Base-by-base conservation (phyloP, 2,329 filamentous ascomycete species). In the Nothopassalora personata region DNA sequence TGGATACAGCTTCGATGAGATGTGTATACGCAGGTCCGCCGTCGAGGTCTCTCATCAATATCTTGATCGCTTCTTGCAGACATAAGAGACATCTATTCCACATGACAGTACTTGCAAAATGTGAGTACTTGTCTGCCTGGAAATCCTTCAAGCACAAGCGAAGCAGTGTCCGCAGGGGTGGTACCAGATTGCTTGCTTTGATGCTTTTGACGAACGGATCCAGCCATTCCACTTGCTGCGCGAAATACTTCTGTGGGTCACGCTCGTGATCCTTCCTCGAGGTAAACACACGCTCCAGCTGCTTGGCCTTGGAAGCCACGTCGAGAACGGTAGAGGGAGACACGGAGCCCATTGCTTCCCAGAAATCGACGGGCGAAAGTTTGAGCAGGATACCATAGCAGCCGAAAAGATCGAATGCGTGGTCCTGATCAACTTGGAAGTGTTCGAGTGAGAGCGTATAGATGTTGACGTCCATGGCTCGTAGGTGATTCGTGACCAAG, bases 311-410 rank as follows among this genome's bases (percentile, higher is more conserved):
- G 67, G 94, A 90, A 47, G 96, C 83, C 63, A 91, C 83, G 70
- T 97, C 91, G n/a, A 91, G 85, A 51, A 97, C 85, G 34, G 87
- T 85, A 46, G 86, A 86, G 3, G 91, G 88, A 0, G 89, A 88
- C 53, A 93, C 90, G 31, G 90, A 84, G 53, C 89, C 87, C 76
- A 96, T 87, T 1, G 91, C 87, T 67, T 91, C 88, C 93, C 93
- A 97, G 67, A 97, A 94, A 48, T 89, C 88, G 56, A 83, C 83
- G 0, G 91, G 83, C 0, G 90, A 88, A 67, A 89, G 91, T 64
- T 86, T 83, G 54, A 97, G 78, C 15, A 97, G 81, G 11, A 79
- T 79, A 48, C 83, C 84, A 61, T 96, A 82, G 1, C 87, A 85
- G 57, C 86, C 84, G 49, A 96, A 80, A 15, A 94, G 79, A 59